Base-by-base conservation (phyloP, 805 yeast genomes). In the Scheffersomyces amazonensis region DNA sequence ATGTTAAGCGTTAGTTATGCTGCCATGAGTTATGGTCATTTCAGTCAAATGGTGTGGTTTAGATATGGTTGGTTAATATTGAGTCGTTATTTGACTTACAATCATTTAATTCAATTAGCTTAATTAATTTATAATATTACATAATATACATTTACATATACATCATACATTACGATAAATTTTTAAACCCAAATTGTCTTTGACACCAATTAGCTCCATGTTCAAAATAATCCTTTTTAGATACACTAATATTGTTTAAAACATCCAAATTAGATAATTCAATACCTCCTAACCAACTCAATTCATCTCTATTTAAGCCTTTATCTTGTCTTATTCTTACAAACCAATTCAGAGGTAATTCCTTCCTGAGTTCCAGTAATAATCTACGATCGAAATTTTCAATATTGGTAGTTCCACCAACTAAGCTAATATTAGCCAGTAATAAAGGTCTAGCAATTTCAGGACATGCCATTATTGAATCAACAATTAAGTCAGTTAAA, bases 21-120 rank as follows among this genome's bases (percentile, higher is more conserved):
- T 0, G 85, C 96, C 3, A 88, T 91, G 96, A 64, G 81, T 2
- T 71, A 72, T 46, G 95, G 85, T 2, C 98, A 93, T 62, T 71
- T 71, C 44, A 80, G 95, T 2, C 99, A 93, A 59, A 86, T 93
- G 86, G 90, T 84, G 7, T 91, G 97, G 97, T 93, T 83, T 59
- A 73, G 99, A 48, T 86, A 85, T 66, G 82, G 88, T 1, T 93
- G 97, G 96, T 68, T 93, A 54, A 41, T 76, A 5, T 60, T 81
- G 12, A 83, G 96, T 42, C 71, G 90, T 44, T 91, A 88, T 61
- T 76, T 87, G 69, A 80, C 81, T 31, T 75, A 76, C 36, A 90
- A 91, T 60, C 89, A 86, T 51, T 66, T 87, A 46, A 64, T 69
- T 21, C 60, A 50, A 32, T 46, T 44, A 13, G n/a, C n/a, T n/a